A percentile compares a stretch with the other conserved stretches of the same genome.
Conservation (phyloP, 2,329 filamentous ascomycete species). For the Dothiorella sarmentorum region DNA sequence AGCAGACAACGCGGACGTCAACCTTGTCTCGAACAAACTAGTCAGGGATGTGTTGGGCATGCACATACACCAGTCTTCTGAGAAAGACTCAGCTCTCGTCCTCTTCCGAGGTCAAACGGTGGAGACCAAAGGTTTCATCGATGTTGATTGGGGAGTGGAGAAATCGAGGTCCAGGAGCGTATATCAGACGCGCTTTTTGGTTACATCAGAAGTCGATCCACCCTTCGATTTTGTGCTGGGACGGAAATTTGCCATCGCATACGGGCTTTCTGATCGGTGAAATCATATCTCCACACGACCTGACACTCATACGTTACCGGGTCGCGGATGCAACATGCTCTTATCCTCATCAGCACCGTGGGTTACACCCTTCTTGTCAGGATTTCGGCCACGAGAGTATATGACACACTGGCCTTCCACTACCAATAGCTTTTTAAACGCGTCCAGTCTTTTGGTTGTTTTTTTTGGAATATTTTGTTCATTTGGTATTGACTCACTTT, state of each 20-base stretch:
- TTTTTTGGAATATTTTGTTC: too few relatives aligned
- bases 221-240: not conserved
- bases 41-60: not conserved
- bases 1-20: not conserved
- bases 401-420: too few relatives aligned
- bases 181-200: not conserved
- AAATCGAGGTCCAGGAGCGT: not conserved
- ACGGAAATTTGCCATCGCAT: not conserved
- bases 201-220: not conserved
- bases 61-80: not conserved
- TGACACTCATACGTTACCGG: too few relatives aligned
- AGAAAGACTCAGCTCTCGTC: not conserved
- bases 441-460: too few relatives aligned
- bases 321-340: too few relatives aligned
- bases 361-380: too few relatives aligned
- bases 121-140: not conserved
- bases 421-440: too few relatives aligned
- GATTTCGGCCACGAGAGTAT: too few relatives aligned
- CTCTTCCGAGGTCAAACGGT: not conserved
- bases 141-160: not conserved
- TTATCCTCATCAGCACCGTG: too few relatives aligned
- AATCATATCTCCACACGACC: too few relatives aligned
- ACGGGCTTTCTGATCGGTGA: not conserved
- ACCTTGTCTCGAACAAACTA: not conserved
- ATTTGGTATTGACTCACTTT: too few relatives aligned